phyloP scores from a whole-genome alignment of 1,139 yeast species.

The Suhomyces chickasaworum region DNA sequence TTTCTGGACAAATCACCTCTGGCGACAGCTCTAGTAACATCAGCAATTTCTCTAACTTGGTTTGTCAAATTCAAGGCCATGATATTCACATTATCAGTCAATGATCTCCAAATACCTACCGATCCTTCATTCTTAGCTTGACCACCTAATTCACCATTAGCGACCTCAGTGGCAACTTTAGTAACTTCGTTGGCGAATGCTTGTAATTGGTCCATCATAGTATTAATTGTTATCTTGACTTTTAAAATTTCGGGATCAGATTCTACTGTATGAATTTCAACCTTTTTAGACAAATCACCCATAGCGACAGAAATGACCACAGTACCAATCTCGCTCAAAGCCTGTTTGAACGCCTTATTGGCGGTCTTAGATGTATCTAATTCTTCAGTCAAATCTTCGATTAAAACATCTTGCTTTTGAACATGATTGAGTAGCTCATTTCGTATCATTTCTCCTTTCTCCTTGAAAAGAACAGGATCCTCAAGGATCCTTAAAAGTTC shows the following conservation, averaged over 20 bases:
- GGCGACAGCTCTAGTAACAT: conserved; percentile 83
- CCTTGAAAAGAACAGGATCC: conserved; percentile 41
- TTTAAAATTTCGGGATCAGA: conserved; percentile 74
- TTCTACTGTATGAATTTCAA: conserved; percentile 69
- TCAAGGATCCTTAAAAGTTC: conserved; percentile 38
- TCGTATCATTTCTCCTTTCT: conserved; percentile 36
- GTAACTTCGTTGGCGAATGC: conserved; percentile 82
- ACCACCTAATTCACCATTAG: conserved; percentile 87
- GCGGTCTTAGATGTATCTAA: conserved; percentile 61
- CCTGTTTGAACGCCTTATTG: conserved; percentile 75
- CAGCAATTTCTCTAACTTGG: conserved; percentile 84
- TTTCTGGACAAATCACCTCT: conserved; percentile 76
- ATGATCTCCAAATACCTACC: conserved; percentile 83
- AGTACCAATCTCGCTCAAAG: conserved; percentile 76
- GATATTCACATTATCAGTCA: conserved; percentile 81
- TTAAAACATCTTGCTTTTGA: conserved; percentile 34
- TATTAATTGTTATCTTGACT: conserved; percentile 79
- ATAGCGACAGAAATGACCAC: conserved; percentile 82
- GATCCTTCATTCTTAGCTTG: conserved; percentile 83
- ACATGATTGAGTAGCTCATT: conserved; percentile 34
- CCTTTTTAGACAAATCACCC: conserved; percentile 82
- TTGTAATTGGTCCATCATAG: conserved; percentile 86
- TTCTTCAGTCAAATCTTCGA: conserved; percentile 36
- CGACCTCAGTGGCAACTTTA: conserved; percentile 84
- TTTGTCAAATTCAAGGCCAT: conserved; percentile 86